Evolutionary conservation across 306 rosid species (phyloP), one percentile per base, ranked within the genome.

Genomic region (Vigna radiata): DNA sequence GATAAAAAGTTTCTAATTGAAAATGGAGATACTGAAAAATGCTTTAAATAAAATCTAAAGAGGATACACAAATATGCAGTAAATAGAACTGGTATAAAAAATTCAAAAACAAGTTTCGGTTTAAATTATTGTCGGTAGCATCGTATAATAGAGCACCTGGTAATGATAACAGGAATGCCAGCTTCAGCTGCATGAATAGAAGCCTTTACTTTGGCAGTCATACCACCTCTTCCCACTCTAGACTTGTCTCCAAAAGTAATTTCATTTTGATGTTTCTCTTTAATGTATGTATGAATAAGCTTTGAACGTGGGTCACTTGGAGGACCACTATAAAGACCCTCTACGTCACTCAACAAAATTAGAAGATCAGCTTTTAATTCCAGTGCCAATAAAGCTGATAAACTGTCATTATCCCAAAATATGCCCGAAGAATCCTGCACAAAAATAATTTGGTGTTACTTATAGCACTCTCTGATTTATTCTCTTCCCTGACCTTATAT

Each of bases 321-420:
- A 77, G 99, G 99, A 56, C 98, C 98, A 58, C 95, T 95, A 49
- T 91, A 95, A 41, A 95, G 94, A 79, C 99, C 99, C 5, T 92
- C 99, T 17, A 95, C 97, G 56, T 95, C 99, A 70, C 99, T 95
- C 89, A 95, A 88, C 83, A 95, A 87, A 82, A 95, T 82, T 82
- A 95, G 98, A 83, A 95, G 92, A 85, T 92, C 99, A 68, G 99
- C 99, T 82, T 91, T 92, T 73, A 95, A 79, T 86, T 95, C 99
- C 90, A 95, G 84, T 80, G 97, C 97, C 88, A 95, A 81, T 54
- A 95, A 88, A 77, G 99, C 99, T 27, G 99, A 90, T 85, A 95
- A 91, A 91, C 99, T 95, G 85, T 95, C 99, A 80, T 95, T 95
- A 77, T 95, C 99, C 99, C 99, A 95, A 88, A 95, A 95, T 85